Evolutionary conservation across 441 rosid genomes (phyloP).

Genomic region (Populus hybrid): DNA sequence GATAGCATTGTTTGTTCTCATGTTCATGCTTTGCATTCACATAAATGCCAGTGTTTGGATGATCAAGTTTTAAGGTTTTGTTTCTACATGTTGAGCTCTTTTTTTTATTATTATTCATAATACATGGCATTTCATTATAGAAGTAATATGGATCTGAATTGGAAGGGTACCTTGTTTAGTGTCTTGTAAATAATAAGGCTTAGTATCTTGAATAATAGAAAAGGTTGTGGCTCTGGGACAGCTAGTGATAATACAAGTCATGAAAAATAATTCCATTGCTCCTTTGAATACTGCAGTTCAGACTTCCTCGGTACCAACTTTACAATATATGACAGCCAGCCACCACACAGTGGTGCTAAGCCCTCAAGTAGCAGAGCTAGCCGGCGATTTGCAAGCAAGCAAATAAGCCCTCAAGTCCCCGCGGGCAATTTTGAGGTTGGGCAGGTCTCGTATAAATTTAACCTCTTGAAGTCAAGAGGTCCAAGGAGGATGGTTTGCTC

Average conservation of each 20-base stretch:
- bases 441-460: conserved; percentile 82
- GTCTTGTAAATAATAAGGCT: too few relatives aligned
- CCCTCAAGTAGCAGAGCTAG: conserved; percentile 69
- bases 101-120: not conserved
- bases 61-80: not conserved
- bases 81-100: not conserved
- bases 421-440: conserved; percentile 90
- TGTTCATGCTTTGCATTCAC: not conserved
- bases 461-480: conserved; percentile 89
- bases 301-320: conserved; percentile 96
- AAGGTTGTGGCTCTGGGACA: not conserved
- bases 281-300: conserved; percentile 48
- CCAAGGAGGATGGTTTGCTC: conserved; percentile 92
- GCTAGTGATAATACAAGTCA: not conserved
- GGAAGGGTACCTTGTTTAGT: not conserved
- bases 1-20: not conserved
- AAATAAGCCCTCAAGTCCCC: conserved; percentile 87
- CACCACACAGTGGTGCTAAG: conserved; percentile 76
- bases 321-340: conserved; percentile 80
- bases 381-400: conserved; percentile 86
- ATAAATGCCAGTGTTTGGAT: not conserved
- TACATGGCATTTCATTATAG: not conserved
- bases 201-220: too few relatives aligned
- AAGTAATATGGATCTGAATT: too few relatives aligned
- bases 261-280: not conserved